A percentile compares a stretch with the other conserved stretches of the same genome.
Conservation (phyloP, 768 basidiomycete genomes). For the Mycena epipterygia region DNA sequence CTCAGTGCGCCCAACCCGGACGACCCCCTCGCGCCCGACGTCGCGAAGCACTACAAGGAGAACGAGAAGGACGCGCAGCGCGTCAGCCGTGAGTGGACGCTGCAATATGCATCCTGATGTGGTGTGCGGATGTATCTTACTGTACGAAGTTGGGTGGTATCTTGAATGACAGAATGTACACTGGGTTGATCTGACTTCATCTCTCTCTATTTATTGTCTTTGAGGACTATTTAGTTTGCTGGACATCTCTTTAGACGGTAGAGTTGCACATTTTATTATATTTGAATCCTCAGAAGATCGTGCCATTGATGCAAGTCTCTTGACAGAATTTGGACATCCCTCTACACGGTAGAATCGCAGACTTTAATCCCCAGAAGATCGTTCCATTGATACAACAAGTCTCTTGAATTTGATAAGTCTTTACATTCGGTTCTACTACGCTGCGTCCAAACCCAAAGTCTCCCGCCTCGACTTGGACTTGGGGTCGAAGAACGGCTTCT, state of each 20-base stretch:
- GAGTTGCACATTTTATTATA: constrained; percentile 15
- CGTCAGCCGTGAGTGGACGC: constrained; percentile 96
- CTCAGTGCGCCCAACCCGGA: constrained; percentile 97
- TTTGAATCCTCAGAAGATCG: background rate
- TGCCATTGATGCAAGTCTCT: background rate
- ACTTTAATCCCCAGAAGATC: no score
- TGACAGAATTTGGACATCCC: background rate
- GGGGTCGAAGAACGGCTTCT: constrained; percentile 51
- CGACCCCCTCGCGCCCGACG: constrained; percentile 93
- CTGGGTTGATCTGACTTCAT: constrained; percentile 22
- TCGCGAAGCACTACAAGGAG: constrained; percentile 99
- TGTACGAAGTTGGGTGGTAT: constrained; percentile 29
- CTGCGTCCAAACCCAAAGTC: constrained; percentile 32
- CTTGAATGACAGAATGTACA: constrained; percentile 32
- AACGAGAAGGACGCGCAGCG: constrained; percentile 93
- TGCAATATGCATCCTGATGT: constrained; percentile 74
- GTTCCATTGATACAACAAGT: no score
- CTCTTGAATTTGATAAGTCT: no score
- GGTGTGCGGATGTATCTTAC: constrained; percentile 1
- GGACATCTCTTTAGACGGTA: constrained; percentile 17
- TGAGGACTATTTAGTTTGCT: constrained; percentile 14
- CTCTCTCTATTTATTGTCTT: background rate
- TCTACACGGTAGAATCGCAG: no score
- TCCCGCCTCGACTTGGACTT: constrained; percentile 39
- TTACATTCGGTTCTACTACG: no score